These are phyloP conservation scores for Coemansia sp. DNA, from an alignment of 192 early-diverging fungal genomes.

Conservation along the genomic window DNA sequence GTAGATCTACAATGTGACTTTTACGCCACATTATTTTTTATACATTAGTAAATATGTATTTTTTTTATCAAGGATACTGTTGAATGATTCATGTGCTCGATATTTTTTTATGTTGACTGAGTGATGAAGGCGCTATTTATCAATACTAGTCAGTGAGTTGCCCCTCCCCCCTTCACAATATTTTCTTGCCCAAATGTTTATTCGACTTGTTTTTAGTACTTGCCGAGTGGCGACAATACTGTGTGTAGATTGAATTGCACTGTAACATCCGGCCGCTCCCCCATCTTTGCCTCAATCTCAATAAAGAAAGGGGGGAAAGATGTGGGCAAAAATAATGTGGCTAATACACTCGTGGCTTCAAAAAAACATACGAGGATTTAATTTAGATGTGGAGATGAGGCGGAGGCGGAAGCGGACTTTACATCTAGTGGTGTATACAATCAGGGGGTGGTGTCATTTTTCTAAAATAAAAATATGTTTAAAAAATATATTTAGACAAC, in stretches of 20 bases:
- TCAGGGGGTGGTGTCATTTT: not conserved
- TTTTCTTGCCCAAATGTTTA: not conserved
- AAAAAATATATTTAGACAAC: slow-evolving; percentile 8
- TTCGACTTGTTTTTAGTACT: not conserved
- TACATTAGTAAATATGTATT: not conserved
- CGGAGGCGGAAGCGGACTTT: not conserved
- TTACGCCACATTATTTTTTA: not conserved
- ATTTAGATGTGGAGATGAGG: slow-evolving; percentile 6
- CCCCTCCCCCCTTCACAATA: not conserved
- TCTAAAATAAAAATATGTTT: not conserved
- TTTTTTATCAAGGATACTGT: not conserved
- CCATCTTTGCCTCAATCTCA: not conserved
- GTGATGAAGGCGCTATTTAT: slow-evolving; percentile 6
- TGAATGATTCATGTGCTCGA: slow-evolving; percentile 6
- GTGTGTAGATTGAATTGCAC: slow-evolving; percentile 1
- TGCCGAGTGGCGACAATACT: slow-evolving; percentile 9
- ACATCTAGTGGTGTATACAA: not conserved
- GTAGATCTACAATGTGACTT: not conserved
- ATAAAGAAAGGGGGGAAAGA: slow-evolving; percentile 1
- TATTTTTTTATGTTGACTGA: not conserved
- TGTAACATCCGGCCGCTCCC: not conserved
- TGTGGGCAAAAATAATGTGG: not conserved
- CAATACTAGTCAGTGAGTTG: slow-evolving; percentile 4
- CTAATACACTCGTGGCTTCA: not conserved
- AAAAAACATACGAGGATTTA: slow-evolving; percentile 7